Evolutionary conservation across 2,329 filamentous ascomycete species (phyloP).

Genomic region (Nothomitra cinnamomea): DNA sequence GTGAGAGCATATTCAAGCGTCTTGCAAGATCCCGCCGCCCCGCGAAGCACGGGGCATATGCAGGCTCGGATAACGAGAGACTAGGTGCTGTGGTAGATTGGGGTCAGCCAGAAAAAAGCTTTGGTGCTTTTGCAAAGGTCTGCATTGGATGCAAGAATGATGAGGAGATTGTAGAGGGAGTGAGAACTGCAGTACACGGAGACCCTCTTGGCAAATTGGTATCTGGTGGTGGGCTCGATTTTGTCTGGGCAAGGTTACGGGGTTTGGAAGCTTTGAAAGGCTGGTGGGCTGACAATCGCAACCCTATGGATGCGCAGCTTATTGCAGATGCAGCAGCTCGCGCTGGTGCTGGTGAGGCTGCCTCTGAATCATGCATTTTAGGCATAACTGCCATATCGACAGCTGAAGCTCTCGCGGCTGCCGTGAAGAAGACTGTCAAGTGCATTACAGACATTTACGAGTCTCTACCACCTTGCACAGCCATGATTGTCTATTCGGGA

Average conservation of each 20-base stretch:
- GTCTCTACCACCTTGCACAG: constrained; percentile 38
- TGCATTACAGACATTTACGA: constrained; percentile 36
- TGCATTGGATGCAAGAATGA: constrained; percentile 40
- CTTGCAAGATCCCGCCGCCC: constrained; percentile 37
- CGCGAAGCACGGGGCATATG: constrained; percentile 32
- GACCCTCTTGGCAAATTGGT: constrained; percentile 27
- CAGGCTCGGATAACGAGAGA: constrained; percentile 37
- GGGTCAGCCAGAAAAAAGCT: constrained; percentile 55
- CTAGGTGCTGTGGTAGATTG: constrained; percentile 72
- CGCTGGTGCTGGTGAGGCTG: neutral
- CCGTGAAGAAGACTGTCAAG: constrained; percentile 32
- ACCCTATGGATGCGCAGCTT: constrained; percentile 24
- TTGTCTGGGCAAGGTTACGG: constrained; percentile 44
- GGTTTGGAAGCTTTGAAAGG: constrained; percentile 42
- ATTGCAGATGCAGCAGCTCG: constrained; percentile 10
- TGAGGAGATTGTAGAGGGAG: constrained; percentile 36
- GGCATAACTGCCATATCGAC: constrained; percentile 7
- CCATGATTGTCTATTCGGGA: constrained; percentile 47
- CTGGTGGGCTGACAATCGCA: constrained; percentile 37
- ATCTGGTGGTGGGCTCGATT: constrained; percentile 37
- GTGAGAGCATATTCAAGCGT: constrained; percentile 80
- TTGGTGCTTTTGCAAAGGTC: constrained; percentile 37
- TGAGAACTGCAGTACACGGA: constrained; percentile 34
- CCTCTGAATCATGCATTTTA: neutral
- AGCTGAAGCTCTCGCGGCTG: constrained; percentile 22